Evolutionary conservation across 352 stramenopile genomes (phyloP).

Genomic region (Pythium dissimile): DNA sequence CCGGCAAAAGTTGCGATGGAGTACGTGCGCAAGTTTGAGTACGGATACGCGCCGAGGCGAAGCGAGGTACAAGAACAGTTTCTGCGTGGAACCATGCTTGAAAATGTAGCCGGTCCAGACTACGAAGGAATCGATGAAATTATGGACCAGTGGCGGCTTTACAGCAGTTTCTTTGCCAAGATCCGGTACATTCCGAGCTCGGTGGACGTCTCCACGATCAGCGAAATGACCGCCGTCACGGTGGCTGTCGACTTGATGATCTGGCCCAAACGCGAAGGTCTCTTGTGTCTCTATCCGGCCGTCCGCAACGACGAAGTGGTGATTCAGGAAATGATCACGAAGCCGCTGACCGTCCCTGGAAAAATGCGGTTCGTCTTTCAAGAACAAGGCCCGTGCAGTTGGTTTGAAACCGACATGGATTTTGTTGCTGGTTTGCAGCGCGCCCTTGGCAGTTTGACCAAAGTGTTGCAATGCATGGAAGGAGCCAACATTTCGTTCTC

Average conservation of each 20-base stretch:
- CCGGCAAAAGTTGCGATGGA: conserved; percentile 38
- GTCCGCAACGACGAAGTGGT: conserved; percentile 35
- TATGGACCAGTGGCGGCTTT: conserved; percentile 49
- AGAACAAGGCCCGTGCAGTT: conserved; percentile 31
- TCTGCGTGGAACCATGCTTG: conserved; percentile 45
- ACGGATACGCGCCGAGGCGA: background rate
- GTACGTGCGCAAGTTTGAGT: conserved; percentile 53
- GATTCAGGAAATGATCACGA: conserved; percentile 44
- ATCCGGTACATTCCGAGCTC: conserved; percentile 30
- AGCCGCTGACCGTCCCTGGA: conserved; percentile 32
- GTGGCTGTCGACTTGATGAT: conserved; percentile 30
- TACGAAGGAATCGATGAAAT: conserved; percentile 48
- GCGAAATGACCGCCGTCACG: conserved; percentile 44
- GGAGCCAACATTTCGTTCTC: conserved; percentile 44
- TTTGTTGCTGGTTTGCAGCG: conserved; percentile 43
- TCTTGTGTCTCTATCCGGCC: conserved; percentile 35
- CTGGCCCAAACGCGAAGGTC: background rate
- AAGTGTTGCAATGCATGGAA: conserved; percentile 34
- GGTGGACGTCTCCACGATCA: conserved; percentile 32
- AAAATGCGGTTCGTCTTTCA: conserved; percentile 61
- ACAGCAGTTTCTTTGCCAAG: conserved; percentile 35
- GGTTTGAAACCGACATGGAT: conserved; percentile 61
- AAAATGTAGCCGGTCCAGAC: conserved; percentile 36
- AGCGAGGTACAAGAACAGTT: conserved; percentile 39
- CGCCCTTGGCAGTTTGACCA: conserved; percentile 36